Evolutionary conservation across 2,329 filamentous ascomycete species (phyloP).

Genomic region (Rasamsonia emersonii): DNA sequence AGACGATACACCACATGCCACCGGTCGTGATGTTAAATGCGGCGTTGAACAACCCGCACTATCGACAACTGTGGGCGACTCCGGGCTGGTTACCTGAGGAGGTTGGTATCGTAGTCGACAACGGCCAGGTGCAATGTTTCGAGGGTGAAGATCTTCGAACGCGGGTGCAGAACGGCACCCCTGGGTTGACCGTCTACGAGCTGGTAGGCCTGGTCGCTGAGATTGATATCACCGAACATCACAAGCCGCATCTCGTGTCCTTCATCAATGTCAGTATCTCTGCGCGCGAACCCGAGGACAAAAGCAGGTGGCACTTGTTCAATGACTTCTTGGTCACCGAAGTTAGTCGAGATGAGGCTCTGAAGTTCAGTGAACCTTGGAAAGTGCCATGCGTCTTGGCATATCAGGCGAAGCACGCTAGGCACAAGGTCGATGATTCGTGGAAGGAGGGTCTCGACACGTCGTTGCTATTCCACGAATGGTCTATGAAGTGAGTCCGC

Average conservation of each 20-base stretch:
- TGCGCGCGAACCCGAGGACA: conserved; percentile 38
- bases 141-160: conserved; percentile 82
- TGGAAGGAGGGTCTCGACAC: conserved; percentile 85
- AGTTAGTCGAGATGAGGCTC: conserved; percentile 70
- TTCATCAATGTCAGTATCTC: conserved; percentile 67
- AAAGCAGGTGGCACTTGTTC: conserved; percentile 86
- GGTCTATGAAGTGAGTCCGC: conserved; percentile 40
- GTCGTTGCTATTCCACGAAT: conserved; percentile 71
- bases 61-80: conserved; percentile 69
- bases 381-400: conserved; percentile 83
- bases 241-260: conserved; percentile 84
- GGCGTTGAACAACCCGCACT: conserved; percentile 62
- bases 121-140: conserved; percentile 89
- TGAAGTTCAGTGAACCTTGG: conserved; percentile 85
- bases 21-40: conserved; percentile 80
- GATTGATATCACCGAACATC: conserved; percentile 74
- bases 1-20: conserved; percentile 73
- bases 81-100: conserved; percentile 89
- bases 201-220: conserved; percentile 83
- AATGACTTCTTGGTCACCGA: conserved; percentile 91
- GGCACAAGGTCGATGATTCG: conserved; percentile 71
- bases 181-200: conserved; percentile 82
- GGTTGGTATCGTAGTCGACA: conserved; percentile 82
- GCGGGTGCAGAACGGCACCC: conserved; percentile 68
- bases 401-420: conserved; percentile 73